phyloP scores from a whole-genome alignment of 169 alveolate species.

The Cryptosporidium parvum region DNA sequence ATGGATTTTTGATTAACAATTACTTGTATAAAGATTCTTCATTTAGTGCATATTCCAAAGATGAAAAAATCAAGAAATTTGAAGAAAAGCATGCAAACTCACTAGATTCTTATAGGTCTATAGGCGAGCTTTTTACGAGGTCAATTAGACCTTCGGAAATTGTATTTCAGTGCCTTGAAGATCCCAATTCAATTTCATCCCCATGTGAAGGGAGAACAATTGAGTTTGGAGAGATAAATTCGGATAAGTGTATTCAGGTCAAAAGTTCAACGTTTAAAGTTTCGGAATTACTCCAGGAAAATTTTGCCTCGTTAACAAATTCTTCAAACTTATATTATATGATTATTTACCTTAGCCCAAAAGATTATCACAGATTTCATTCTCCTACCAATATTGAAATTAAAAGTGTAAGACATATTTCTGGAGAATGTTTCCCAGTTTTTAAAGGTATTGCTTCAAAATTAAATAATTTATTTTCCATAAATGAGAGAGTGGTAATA shows the following conservation, averaged over 20 bases:
- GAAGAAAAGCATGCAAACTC: constrained; percentile 44
- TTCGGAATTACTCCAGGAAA: constrained; percentile 61
- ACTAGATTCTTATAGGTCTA: constrained; percentile 43
- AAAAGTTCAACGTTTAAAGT: constrained; percentile 80
- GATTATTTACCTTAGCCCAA: constrained; percentile 89
- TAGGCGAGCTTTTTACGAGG: constrained; percentile 65
- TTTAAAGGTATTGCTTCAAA: constrained; percentile 77
- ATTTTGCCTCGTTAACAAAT: constrained; percentile 73
- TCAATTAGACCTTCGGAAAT: constrained; percentile 32
- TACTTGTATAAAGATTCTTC: constrained; percentile 1
- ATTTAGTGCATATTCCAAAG: not conserved
- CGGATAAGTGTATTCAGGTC: constrained; percentile 79
- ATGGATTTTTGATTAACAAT: constrained; percentile 37
- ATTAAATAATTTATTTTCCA: constrained; percentile 85
- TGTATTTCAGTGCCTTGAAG: constrained; percentile 12
- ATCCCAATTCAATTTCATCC: constrained; percentile 35
- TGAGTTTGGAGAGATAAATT: constrained; percentile 79
- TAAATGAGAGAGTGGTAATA: constrained; percentile 89
- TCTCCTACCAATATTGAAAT: constrained; percentile 85
- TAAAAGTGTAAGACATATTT: constrained; percentile 85
- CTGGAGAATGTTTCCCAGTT: constrained; percentile 87
- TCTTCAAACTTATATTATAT: constrained; percentile 75
- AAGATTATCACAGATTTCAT: constrained; percentile 92
- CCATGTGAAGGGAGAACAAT: constrained; percentile 88
- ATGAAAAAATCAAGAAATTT: constrained; percentile 23